Conservation (phyloP, 352 stramenopile genomes). For the Nothophytophthora sp. region DNA sequence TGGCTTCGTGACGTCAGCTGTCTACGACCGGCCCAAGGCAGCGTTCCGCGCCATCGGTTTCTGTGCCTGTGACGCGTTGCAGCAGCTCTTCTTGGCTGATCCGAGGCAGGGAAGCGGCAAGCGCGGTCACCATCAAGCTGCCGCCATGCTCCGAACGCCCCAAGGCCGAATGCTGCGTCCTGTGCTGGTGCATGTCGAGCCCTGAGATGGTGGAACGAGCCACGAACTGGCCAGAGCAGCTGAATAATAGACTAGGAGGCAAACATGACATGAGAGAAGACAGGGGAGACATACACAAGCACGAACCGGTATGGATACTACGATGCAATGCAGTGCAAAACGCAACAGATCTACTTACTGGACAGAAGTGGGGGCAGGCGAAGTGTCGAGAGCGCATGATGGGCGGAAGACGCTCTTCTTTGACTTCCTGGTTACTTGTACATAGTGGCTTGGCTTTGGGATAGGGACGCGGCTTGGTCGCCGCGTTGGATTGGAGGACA, state of each 20-base stretch:
- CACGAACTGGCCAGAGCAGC: not conserved
- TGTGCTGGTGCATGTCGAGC: slow-evolving; percentile 31
- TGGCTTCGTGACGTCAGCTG: slow-evolving; percentile 69
- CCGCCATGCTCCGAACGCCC: slow-evolving; percentile 55
- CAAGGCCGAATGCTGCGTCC: slow-evolving; percentile 58
- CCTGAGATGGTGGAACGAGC: no score
- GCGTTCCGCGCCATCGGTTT: slow-evolving; percentile 67
- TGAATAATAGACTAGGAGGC: not conserved
- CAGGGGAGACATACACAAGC: not conserved
- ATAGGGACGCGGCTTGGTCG: no score
- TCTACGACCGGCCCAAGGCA: slow-evolving; percentile 80
- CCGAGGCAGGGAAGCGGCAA: slow-evolving; percentile 3
- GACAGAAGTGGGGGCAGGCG: not conserved
- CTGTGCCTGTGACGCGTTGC: slow-evolving; percentile 60
- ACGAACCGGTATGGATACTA: slow-evolving; percentile 2
- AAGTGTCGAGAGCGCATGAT: no score
- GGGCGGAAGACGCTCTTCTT: no score
- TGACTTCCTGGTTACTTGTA: slow-evolving; percentile 26
- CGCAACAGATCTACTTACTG: slow-evolving; percentile 19
- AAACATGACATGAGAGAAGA: not conserved
- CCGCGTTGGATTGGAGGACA: no score
- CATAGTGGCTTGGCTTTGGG: slow-evolving; percentile 11
- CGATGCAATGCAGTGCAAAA: slow-evolving; percentile 18
- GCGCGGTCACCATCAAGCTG: slow-evolving; percentile 11
- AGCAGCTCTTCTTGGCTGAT: slow-evolving; percentile 52